A percentile compares a stretch with the other conserved stretches of the same genome.
Conservation (phyloP, 73 alveolate species). For the Tetrahymena borealis region DNA sequence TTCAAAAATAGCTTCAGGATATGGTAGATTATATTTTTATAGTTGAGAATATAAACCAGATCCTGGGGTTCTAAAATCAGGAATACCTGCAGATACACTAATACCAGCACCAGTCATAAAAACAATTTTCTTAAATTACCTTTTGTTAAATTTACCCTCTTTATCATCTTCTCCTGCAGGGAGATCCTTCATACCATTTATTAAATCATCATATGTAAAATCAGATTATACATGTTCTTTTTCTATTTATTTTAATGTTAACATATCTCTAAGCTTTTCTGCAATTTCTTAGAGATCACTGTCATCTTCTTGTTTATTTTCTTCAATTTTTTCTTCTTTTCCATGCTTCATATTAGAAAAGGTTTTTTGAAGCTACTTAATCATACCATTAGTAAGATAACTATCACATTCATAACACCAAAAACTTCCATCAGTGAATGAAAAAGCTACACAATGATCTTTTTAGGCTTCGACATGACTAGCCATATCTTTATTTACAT, state of each 20-base stretch:
- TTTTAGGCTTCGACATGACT: constrained; percentile 35
- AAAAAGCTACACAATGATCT: constrained; percentile 51
- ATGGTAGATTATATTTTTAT: constrained; percentile 47
- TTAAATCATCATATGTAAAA: constrained; percentile 32
- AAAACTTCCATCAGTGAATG: constrained; percentile 66
- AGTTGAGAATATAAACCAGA: constrained; percentile 72
- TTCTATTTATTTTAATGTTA: not conserved
- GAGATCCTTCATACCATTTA: constrained; percentile 45
- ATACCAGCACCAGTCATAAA: constrained; percentile 97
- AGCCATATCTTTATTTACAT: constrained; percentile 63
- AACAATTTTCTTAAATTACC: constrained; percentile 64
- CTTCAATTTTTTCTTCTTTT: not conserved
- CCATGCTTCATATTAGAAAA: constrained; percentile 5
- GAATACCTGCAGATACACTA: constrained; percentile 94
- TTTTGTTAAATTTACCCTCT: constrained; percentile 4
- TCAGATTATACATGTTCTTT: not conserved
- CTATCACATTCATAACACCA: constrained; percentile 71
- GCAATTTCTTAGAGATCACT: not conserved
- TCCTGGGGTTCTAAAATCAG: constrained; percentile 95
- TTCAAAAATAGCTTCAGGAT: constrained; percentile 62
- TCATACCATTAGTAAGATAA: constrained; percentile 46
- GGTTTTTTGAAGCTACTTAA: not conserved
- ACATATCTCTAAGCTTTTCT: not conserved
- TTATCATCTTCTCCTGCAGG: not conserved
- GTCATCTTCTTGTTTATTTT: not conserved